Evolutionary conservation across 2,329 filamentous ascomycete species (phyloP), one percentile per base, ranked within the genome.

Genomic region (Fusarium marasasianum): DNA sequence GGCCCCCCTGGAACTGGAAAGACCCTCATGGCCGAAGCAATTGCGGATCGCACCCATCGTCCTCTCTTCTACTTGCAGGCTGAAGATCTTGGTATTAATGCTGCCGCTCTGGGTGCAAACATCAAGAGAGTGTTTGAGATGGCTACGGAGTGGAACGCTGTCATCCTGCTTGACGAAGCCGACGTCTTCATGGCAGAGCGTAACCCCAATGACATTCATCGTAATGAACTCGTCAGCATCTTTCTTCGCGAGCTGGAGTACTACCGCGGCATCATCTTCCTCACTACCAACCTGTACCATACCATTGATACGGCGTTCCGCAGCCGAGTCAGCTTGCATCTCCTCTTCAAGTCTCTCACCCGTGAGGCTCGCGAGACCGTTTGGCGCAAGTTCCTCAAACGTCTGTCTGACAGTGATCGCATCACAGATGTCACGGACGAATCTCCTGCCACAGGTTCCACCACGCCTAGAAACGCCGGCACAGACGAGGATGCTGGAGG

Each of bases 161-260:
- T 89, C 12, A 78, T 89, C 26, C 80, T 89, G 8, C 82, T 89
- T 7, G 87, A 88, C 71, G 87, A 88, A 78, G 86, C 86, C 13
- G 87, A 88, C 68, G 85, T 89, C 5, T 89, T 88, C 77, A 84
- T 89, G 78, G 84, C 84, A 3, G 81, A 84, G 77, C 82, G 87
- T 9, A 80, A 84, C 59, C 81, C 82, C 44, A 81, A 82, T 44
- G 84, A 88, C 70, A 82, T 88, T 20, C 80, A 81, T 44, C 82
- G 86, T 22, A 89, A 89, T 75, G 86, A 84, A 54, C 80, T 88
- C 8, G 84, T 87, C 9, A 84, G 83, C 60, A 86, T 86, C 69
- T 86, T 87, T 70, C 78, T 86, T 29, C 81, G 83, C 26, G 84
- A 85, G 79, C 80, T 86, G 31, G 84, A 86, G 75, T 85, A 86